Evolutionary conservation across 805 yeast genomes (phyloP).

Genomic region (Monosporozyma yasuniensis): DNA sequence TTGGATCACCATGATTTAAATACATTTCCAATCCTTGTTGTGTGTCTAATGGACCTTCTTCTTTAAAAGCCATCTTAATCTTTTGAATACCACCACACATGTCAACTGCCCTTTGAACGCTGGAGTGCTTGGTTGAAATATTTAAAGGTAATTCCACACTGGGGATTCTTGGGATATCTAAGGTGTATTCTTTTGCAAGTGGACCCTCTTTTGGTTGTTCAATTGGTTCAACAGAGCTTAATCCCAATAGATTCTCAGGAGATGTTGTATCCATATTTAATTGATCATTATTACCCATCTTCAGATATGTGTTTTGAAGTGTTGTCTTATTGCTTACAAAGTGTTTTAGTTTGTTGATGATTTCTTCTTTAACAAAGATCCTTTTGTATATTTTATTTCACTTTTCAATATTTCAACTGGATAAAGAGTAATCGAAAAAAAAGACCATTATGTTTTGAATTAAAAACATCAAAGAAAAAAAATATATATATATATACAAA

Average conservation of each 20-base stretch:
- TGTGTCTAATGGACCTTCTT: conserved; percentile 18
- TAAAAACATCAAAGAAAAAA: no score
- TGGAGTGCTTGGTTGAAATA: conserved; percentile 37
- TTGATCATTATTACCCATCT: neutral
- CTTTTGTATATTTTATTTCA: no score
- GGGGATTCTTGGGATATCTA: conserved; percentile 66
- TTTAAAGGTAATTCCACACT: conserved; percentile 73
- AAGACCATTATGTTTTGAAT: no score
- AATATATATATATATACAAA: neutral
- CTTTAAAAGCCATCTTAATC: conserved; percentile 28
- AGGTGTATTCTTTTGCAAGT: conserved; percentile 45
- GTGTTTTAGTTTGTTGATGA: no score
- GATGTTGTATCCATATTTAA: neutral
- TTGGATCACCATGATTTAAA: conserved; percentile 30
- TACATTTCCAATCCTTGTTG: conserved; percentile 25
- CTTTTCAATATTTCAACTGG: no score
- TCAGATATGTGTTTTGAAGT: neutral
- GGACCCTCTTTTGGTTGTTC: conserved; percentile 5
- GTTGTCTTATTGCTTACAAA: no score
- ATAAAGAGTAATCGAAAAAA: no score
- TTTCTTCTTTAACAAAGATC: no score
- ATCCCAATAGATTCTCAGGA: neutral
- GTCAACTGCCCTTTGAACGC: conserved; percentile 51
- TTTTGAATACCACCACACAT: conserved; percentile 58
- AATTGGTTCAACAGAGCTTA: neutral